Evolutionary conservation across 352 stramenopile genomes (phyloP).

Genomic region (Globisporangium lucens): DNA sequence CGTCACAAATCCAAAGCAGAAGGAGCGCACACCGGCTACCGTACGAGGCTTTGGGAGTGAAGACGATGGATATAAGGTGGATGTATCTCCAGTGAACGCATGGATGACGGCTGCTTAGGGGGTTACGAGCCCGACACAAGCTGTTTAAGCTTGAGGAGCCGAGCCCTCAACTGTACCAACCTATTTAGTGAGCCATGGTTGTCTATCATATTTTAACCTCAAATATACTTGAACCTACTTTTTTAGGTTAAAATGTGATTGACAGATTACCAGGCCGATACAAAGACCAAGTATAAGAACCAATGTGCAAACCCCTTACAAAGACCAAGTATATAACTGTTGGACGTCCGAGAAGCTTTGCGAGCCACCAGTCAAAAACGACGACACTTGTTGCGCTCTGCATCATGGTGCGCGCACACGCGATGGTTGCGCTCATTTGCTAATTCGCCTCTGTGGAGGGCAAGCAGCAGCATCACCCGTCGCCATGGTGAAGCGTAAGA

Average conservation of each 20-base stretch:
- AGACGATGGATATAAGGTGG: not conserved
- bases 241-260: no score
- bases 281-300: no score
- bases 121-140: no score
- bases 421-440: constrained; percentile 9
- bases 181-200: not conserved
- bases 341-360: not conserved
- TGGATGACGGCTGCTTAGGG: no score
- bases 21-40: not conserved
- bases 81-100: not conserved
- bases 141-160: no score
- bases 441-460: constrained; percentile 14
- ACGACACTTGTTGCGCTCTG: not conserved
- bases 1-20: not conserved
- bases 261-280: no score
- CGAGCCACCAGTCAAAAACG: not conserved
- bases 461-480: constrained; percentile 1
- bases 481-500: constrained; percentile 94
- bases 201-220: not conserved
- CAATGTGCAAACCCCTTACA: no score
- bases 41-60: no score
- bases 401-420: not conserved
- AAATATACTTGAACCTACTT: no score
- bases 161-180: not conserved
- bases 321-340: no score